Evolutionary conservation across 768 basidiomycete genomes (phyloP).

Genomic region (Suillus brevipes): DNA sequence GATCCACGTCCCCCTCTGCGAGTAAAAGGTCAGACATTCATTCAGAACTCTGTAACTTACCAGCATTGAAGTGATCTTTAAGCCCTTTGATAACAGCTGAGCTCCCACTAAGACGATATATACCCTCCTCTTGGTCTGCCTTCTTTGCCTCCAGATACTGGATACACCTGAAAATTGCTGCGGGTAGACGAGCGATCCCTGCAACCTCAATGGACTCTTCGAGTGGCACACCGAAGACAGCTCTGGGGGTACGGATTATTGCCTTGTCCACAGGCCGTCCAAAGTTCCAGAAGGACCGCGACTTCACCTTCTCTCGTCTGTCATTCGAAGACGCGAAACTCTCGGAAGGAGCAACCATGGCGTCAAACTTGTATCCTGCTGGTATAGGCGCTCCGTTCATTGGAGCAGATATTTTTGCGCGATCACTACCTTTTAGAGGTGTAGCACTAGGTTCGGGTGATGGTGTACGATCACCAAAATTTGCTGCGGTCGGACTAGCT

Average conservation of each 20-base stretch:
- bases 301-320: slow-evolving; percentile 89
- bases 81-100: slow-evolving; percentile 93
- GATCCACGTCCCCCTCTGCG: slow-evolving; percentile 93
- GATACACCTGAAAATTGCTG: slow-evolving; percentile 93
- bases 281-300: slow-evolving; percentile 92
- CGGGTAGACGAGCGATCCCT: slow-evolving; percentile 87
- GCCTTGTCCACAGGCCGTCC: slow-evolving; percentile 57
- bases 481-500: slow-evolving; percentile 40
- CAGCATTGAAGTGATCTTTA: slow-evolving; percentile 89
- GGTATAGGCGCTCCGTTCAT: slow-evolving; percentile 84
- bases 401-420: slow-evolving; percentile 88
- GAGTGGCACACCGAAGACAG: slow-evolving; percentile 87
- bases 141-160: slow-evolving; percentile 93
- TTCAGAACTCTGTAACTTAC: slow-evolving; percentile 44
- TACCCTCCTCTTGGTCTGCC: slow-evolving; percentile 96
- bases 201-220: slow-evolving; percentile 88
- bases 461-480: slow-evolving; percentile 38
- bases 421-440: slow-evolving; percentile 56
- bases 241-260: slow-evolving; percentile 50
- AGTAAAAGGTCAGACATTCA: slow-evolving; percentile 14
- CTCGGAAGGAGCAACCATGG: slow-evolving; percentile 60
- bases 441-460: slow-evolving; percentile 53
- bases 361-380: slow-evolving; percentile 86
- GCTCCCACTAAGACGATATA: slow-evolving; percentile 93
- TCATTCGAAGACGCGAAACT: slow-evolving; percentile 47